These are phyloP conservation scores for Pseudopithomyces chartarum DNA, from an alignment of 2,329 filamentous ascomycete species.

Conservation along the genomic window DNA sequence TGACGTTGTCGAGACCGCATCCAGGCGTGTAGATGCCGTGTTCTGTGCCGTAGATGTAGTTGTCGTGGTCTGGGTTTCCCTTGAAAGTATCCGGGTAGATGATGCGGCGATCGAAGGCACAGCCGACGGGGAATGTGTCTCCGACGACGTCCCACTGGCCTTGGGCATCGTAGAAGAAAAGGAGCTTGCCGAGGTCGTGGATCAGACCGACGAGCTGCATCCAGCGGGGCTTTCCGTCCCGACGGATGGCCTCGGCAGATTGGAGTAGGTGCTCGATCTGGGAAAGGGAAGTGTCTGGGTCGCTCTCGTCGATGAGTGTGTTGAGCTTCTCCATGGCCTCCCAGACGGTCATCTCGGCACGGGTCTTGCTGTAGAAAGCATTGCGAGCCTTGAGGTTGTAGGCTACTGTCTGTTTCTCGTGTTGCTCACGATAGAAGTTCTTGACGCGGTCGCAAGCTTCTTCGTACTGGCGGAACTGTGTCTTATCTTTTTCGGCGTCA, in stretches of 20 bases:
- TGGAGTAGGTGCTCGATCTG: constrained; percentile 92
- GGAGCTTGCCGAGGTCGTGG: constrained; percentile 79
- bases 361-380: constrained; percentile 68
- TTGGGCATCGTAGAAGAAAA: constrained; percentile 80
- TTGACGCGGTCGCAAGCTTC: constrained; percentile 83
- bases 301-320: constrained; percentile 86
- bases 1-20: constrained; percentile 84
- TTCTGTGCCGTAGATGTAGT: constrained; percentile 75
- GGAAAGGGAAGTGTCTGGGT: constrained; percentile 84
- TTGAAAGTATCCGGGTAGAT: constrained; percentile 81
- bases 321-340: constrained; percentile 92
- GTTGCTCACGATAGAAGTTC: constrained; percentile 78
- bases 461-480: constrained; percentile 80
- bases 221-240: constrained; percentile 81
- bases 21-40: constrained; percentile 79
- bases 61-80: constrained; percentile 73
- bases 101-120: constrained; percentile 74
- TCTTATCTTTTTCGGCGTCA: constrained; percentile 77
- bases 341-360: constrained; percentile 84
- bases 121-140: constrained; percentile 81
- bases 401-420: constrained; percentile 74
- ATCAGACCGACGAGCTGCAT: constrained; percentile 80
- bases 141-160: constrained; percentile 95
- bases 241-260: constrained; percentile 84
- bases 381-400: constrained; percentile 85